Percentiles rank a stretch among this genome's conserved stretches.
Evolutionary conservation across 2,329 filamentous ascomycete species (phyloP).

Genomic region (Cladorrhinum sp.): DNA sequence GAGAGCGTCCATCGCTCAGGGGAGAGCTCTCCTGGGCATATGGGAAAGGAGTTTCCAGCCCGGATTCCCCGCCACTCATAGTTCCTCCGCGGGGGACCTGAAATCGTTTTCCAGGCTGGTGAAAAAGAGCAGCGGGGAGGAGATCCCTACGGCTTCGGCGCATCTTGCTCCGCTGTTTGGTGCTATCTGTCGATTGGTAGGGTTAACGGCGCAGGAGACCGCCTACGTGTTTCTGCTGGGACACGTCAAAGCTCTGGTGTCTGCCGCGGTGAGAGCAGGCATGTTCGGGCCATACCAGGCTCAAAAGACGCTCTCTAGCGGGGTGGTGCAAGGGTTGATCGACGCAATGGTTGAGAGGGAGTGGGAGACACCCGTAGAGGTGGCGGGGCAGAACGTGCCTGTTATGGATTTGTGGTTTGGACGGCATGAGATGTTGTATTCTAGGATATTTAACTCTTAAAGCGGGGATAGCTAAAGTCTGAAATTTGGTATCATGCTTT

Average conservation of each 20-base stretch:
- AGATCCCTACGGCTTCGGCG: slow-evolving; percentile 47
- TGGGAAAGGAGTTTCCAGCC: slow-evolving; percentile 67
- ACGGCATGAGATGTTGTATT: slow-evolving; percentile 78
- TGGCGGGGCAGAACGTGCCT: slow-evolving; percentile 72
- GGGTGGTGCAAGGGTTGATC: slow-evolving; percentile 56
- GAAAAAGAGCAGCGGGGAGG: background rate
- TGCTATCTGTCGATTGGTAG: slow-evolving; percentile 59
- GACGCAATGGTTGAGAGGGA: slow-evolving; percentile 56
- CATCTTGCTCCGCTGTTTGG: slow-evolving; percentile 73
- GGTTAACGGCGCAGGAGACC: slow-evolving; percentile 58
- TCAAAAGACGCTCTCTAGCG: slow-evolving; percentile 66
- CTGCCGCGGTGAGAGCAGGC: slow-evolving; percentile 72
- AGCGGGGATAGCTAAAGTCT: background rate
- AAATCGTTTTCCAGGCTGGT: background rate
- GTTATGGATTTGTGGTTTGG: slow-evolving; percentile 81
- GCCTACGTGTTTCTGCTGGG: slow-evolving; percentile 74
- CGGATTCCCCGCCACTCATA: background rate
- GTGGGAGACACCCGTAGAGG: slow-evolving; percentile 56
- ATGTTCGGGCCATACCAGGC: slow-evolving; percentile 79
- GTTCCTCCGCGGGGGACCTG: background rate
- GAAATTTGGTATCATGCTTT: slow-evolving; percentile 16
- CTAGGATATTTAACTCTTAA: slow-evolving; percentile 74
- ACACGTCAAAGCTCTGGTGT: slow-evolving; percentile 73
- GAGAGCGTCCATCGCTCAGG: slow-evolving; percentile 72
- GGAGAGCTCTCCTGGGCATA: slow-evolving; percentile 68